A percentile compares a stretch with the other conserved stretches of the same genome.
Conservation (phyloP, 202 grass and related monocot species). For the Cymbopogon flexuosus region DNA sequence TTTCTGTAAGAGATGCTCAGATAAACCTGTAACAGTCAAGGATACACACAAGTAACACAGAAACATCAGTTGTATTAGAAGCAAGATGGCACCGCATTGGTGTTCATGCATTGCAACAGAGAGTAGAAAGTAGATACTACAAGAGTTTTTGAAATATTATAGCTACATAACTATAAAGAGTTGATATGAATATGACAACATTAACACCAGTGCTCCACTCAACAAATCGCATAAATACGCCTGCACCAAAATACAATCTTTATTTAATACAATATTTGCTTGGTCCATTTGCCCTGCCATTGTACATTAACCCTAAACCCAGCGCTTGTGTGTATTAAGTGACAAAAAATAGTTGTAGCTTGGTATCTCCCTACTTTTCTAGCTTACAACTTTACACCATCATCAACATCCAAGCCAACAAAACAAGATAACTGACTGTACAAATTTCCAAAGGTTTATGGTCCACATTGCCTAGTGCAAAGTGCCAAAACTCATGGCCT, state of each 20-base stretch:
- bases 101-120: neutral
- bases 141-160: slow-evolving; percentile 12
- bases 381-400: slow-evolving; percentile 30
- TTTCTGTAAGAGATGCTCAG: neutral
- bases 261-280: neutral
- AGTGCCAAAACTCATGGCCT: neutral
- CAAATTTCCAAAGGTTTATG: neutral
- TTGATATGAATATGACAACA: neutral
- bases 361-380: slow-evolving; percentile 31
- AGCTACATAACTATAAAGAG: slow-evolving; percentile 19
- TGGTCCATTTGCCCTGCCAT: slow-evolving; percentile 1
- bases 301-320: neutral
- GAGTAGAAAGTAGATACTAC: neutral
- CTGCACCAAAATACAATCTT: neutral
- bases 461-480: neutral
- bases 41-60: neutral
- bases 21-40: neutral
- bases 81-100: no score
- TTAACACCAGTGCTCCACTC: neutral
- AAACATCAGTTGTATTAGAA: slow-evolving; percentile 18
- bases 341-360: neutral
- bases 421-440: slow-evolving; percentile 13
- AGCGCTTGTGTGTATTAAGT: neutral
- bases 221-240: neutral
- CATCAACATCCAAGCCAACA: neutral